Percentiles rank a stretch among this genome's conserved stretches.
Evolutionary conservation across 192 early-diverging fungal genomes (phyloP).

Genomic region (Coemansia sp.): DNA sequence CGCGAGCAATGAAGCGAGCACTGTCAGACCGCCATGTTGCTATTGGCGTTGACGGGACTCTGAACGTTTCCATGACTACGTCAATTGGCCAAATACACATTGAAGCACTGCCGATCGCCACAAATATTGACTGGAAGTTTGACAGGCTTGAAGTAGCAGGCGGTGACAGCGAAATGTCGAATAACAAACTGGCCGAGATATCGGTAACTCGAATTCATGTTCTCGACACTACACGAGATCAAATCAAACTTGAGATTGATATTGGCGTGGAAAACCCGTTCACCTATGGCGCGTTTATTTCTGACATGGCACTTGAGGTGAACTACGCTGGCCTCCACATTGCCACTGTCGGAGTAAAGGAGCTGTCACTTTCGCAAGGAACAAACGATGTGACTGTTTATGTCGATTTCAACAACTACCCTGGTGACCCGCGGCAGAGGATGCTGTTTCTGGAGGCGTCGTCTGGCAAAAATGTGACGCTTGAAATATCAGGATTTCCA

Average conservation of each 20-base stretch:
- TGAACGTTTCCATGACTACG: slow-evolving; percentile 24
- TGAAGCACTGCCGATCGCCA: slow-evolving; percentile 18
- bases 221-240: slow-evolving; percentile 27
- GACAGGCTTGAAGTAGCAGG: not conserved
- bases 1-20: slow-evolving; percentile 23
- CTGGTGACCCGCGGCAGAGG: slow-evolving; percentile 33
- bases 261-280: slow-evolving; percentile 32
- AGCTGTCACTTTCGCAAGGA: slow-evolving; percentile 22
- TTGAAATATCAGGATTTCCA: slow-evolving; percentile 36
- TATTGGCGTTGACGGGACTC: slow-evolving; percentile 24
- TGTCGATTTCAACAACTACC: slow-evolving; percentile 42
- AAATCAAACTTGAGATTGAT: slow-evolving; percentile 19
- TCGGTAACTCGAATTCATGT: slow-evolving; percentile 30
- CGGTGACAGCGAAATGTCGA: not conserved
- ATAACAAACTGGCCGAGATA: slow-evolving; percentile 3
- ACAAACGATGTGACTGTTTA: slow-evolving; percentile 16
- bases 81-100: slow-evolving; percentile 37
- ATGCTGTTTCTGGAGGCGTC: slow-evolving; percentile 40
- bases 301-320: slow-evolving; percentile 30
- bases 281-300: slow-evolving; percentile 40
- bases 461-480: slow-evolving; percentile 20
- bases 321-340: slow-evolving; percentile 34
- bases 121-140: slow-evolving; percentile 17
- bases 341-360: slow-evolving; percentile 28
- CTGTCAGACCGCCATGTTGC: slow-evolving; percentile 17